These are phyloP conservation scores for Hyphopichia wangnamkhiaoensis DNA, from an alignment of 1,139 yeast genomes.

Conservation along the genomic window DNA sequence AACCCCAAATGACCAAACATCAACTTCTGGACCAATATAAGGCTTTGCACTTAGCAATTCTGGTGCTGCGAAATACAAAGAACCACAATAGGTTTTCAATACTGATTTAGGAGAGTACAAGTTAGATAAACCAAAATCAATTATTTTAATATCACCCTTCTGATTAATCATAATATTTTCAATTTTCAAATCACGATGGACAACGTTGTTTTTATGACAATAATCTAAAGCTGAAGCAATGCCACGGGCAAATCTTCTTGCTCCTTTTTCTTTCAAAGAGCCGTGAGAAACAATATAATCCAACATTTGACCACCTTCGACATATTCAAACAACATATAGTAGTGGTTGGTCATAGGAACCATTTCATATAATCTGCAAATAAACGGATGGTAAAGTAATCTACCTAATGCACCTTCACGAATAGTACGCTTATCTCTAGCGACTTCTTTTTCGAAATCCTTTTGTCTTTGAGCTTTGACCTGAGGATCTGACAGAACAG, in stretches of 20 bases:
- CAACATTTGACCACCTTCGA: conserved; percentile 96
- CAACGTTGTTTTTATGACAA: conserved; percentile 90
- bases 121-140: conserved; percentile 94
- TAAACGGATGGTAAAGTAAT: conserved; percentile 86
- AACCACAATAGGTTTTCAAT: conserved; percentile 94
- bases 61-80: conserved; percentile 97
- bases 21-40: conserved; percentile 95
- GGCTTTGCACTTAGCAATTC: conserved; percentile 91
- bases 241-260: conserved; percentile 94
- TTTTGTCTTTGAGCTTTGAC: conserved; percentile 65
- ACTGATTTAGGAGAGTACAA: conserved; percentile 71
- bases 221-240: conserved; percentile 93
- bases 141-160: conserved; percentile 90
- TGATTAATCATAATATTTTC: conserved; percentile 95
- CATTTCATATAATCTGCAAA: conserved; percentile 90
- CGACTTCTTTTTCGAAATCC: conserved; percentile 82
- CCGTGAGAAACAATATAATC: conserved; percentile 98
- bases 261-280: conserved; percentile 88
- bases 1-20: conserved; percentile 98
- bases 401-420: conserved; percentile 95
- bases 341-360: conserved; percentile 96
- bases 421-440: conserved; percentile 87
- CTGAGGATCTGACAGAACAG: conserved; percentile 57
- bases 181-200: conserved; percentile 93
- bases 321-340: conserved; percentile 95